Evolutionary conservation across 2,329 filamentous ascomycete genomes (phyloP).

Genomic region (Madurella fahalii): DNA sequence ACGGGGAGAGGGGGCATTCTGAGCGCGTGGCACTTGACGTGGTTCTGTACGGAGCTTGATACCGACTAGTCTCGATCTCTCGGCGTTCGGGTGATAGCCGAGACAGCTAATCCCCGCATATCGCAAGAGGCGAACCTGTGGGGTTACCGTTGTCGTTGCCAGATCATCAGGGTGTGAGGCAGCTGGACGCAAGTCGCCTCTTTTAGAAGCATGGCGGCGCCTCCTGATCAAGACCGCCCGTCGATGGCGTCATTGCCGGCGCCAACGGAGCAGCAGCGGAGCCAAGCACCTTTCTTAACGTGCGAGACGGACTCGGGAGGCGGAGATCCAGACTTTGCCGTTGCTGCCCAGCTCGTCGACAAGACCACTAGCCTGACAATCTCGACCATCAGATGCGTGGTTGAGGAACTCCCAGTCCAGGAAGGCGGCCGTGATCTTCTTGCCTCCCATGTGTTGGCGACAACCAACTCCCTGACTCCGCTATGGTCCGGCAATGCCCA

Average conservation of each 20-base stretch:
- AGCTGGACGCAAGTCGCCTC: conserved; percentile 12
- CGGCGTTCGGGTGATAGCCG: background rate
- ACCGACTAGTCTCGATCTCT: background rate
- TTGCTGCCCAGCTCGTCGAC: conserved; percentile 23
- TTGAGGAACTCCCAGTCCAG: background rate
- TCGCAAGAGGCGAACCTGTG: background rate
- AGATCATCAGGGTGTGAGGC: conserved; percentile 17
- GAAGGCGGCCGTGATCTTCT: background rate
- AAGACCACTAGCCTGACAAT: conserved; percentile 25
- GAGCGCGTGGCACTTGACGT: no score
- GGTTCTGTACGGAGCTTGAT: no score
- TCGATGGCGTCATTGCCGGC: conserved; percentile 15
- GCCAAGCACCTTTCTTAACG: background rate
- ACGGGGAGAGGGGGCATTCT: background rate
- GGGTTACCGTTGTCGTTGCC: conserved; percentile 10
- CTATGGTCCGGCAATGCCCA: conserved; percentile 21
- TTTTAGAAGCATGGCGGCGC: conserved; percentile 12
- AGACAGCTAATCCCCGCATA: conserved; percentile 2
- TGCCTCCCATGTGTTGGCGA: background rate
- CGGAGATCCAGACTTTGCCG: conserved; percentile 10
- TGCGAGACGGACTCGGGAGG: background rate
- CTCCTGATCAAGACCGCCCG: background rate
- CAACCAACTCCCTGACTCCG: background rate
- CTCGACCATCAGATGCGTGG: conserved; percentile 15
- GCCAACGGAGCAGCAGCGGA: conserved; percentile 4